Conservation (phyloP, 345 rosid genomes). For the Gossypium rotundifolium region DNA sequence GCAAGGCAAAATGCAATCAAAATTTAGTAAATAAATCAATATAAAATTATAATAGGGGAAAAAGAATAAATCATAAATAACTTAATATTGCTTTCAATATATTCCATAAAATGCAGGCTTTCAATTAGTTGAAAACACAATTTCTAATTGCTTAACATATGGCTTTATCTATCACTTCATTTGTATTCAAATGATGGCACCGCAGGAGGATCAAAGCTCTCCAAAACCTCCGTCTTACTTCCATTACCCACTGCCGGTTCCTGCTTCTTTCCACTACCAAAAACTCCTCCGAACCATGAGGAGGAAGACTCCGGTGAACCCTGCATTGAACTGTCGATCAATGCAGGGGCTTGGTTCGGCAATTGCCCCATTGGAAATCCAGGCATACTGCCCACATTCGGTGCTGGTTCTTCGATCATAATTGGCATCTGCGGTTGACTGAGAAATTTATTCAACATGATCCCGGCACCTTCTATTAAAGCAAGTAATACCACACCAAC, state of each 20-base stretch:
- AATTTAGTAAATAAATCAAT: too few species aligned
- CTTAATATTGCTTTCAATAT: not conserved
- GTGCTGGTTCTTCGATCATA: slow-evolving; percentile 39
- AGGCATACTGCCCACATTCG: slow-evolving; percentile 28
- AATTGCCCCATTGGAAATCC: slow-evolving; percentile 32
- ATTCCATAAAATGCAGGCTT: not conserved
- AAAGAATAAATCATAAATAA: not conserved
- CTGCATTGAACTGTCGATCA: slow-evolving; percentile 17
- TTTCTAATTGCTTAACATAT: not conserved
- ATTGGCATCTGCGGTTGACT: slow-evolving; percentile 39
- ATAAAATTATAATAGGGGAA: too few species aligned
- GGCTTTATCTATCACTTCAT: slow-evolving; percentile 22
- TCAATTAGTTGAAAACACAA: not conserved
- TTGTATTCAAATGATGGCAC: slow-evolving; percentile 68
- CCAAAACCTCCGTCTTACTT: slow-evolving; percentile 54
- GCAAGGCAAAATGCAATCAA: too few species aligned
- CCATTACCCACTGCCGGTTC: slow-evolving; percentile 23
- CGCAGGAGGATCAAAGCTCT: slow-evolving; percentile 84
- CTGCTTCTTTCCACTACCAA: slow-evolving; percentile 39
- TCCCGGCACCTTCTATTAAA: slow-evolving; percentile 77
- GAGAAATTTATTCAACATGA: slow-evolving; percentile 56
- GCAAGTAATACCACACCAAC: slow-evolving; percentile 53
- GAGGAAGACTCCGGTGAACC: slow-evolving; percentile 20
- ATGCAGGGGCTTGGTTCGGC: slow-evolving; percentile 24
- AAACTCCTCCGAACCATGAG: slow-evolving; percentile 59